Evolutionary conservation across 23 red algal species (phyloP).

Genomic region (Gracilariopsis chorda): DNA sequence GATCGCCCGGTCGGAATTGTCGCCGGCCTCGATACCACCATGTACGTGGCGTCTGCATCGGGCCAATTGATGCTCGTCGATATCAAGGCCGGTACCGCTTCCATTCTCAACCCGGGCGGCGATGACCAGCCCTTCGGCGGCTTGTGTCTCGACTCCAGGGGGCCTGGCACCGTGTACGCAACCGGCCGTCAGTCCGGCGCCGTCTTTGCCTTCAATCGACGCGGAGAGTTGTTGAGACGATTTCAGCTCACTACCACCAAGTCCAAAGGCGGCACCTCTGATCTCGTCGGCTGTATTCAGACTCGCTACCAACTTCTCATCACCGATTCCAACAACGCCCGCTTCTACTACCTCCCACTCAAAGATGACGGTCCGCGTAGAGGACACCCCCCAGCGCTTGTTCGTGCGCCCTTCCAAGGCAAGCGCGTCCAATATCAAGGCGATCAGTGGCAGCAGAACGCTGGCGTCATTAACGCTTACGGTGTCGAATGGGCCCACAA

Average conservation of each 20-base stretch:
- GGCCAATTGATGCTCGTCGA: conserved; percentile 54
- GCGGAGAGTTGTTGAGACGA: conserved; percentile 10
- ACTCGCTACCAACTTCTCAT: conserved; percentile 51
- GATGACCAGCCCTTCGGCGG: conserved; percentile 55
- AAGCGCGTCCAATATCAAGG: neutral
- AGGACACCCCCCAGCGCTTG: conserved; percentile 6
- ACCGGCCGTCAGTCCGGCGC: conserved; percentile 36
- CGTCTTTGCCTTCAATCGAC: conserved; percentile 61
- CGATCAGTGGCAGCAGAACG: neutral
- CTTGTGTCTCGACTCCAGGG: conserved; percentile 47
- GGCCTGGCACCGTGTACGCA: conserved; percentile 39
- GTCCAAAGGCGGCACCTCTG: neutral
- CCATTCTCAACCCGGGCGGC: conserved; percentile 51
- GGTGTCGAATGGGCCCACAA: conserved; percentile 57
- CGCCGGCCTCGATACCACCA: conserved; percentile 45
- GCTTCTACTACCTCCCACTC: conserved; percentile 36
- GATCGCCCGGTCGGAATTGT: conserved; percentile 54
- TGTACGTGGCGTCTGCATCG: conserved; percentile 37
- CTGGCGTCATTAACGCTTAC: conserved; percentile 1
- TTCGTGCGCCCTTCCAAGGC: neutral
- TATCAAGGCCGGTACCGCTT: conserved; percentile 21
- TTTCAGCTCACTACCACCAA: conserved; percentile 11
- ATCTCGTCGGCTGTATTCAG: conserved; percentile 38
- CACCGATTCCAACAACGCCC: conserved; percentile 22
- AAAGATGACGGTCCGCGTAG: conserved; percentile 25